Conservation (phyloP, 2,329 filamentous ascomycete genomes). For the Aspergillus alliaceus region DNA sequence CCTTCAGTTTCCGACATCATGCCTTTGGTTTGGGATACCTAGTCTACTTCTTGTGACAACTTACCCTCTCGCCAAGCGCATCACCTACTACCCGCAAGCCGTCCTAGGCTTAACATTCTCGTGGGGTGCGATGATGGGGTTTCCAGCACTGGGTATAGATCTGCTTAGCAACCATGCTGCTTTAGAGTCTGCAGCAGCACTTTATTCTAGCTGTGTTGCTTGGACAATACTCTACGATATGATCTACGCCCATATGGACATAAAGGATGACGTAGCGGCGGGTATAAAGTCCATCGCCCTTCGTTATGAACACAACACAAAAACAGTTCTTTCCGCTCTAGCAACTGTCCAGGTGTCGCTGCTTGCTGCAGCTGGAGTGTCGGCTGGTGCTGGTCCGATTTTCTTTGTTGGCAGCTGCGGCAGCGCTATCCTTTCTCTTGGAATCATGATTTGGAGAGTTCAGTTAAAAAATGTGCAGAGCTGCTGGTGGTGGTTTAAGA, state of each 20-base stretch:
- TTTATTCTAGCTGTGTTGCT: slow-evolving; percentile 49
- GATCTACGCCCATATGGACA: slow-evolving; percentile 55
- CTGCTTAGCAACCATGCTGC: slow-evolving; percentile 40
- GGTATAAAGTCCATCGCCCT: slow-evolving; percentile 54
- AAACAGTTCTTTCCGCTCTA: slow-evolving; percentile 43
- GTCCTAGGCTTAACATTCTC: slow-evolving; percentile 54
- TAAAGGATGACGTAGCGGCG: slow-evolving; percentile 50
- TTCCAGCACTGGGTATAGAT: slow-evolving; percentile 47
- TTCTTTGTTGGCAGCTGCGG: slow-evolving; percentile 61
- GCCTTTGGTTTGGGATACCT: slow-evolving; percentile 45
- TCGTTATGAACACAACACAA: slow-evolving; percentile 49
- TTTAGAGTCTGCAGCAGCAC: slow-evolving; percentile 38
- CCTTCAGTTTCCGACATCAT: slow-evolving; percentile 43
- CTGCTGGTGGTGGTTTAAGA: slow-evolving; percentile 66
- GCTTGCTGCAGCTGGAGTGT: slow-evolving; percentile 45
- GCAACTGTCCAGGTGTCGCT: slow-evolving; percentile 44
- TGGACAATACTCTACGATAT: slow-evolving; percentile 54
- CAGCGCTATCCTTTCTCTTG: slow-evolving; percentile 55
- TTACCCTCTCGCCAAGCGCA: slow-evolving; percentile 54
- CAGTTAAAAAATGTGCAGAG: slow-evolving; percentile 56
- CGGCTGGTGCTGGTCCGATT: slow-evolving; percentile 56
- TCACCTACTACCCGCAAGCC: slow-evolving; percentile 55
- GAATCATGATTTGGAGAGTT: slow-evolving; percentile 60
- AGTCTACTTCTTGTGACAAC: slow-evolving; percentile 46
- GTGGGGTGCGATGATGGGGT: slow-evolving; percentile 52